Evolutionary conservation across 495 filamentous ascomycete genomes (phyloP).

Genomic region (Beverwykella pulmonaria): DNA sequence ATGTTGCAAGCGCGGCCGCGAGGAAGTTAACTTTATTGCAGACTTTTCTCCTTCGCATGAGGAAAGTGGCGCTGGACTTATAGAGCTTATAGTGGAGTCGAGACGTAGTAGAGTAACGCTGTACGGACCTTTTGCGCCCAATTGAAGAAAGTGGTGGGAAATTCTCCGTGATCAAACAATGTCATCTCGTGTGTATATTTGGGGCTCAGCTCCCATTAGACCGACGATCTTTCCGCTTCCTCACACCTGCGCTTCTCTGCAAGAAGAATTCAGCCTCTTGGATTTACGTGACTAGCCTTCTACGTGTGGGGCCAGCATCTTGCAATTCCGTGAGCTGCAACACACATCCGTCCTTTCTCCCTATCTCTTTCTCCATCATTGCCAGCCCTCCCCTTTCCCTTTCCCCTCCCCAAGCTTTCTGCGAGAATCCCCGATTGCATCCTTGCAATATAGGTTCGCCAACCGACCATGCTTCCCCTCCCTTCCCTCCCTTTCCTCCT

Average conservation of each 20-base stretch:
- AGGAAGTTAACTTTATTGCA: background rate
- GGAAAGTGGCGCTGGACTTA: background rate
- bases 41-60: background rate
- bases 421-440: no score
- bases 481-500: background rate
- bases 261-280: background rate
- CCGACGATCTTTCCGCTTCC: conserved; percentile 11
- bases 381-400: no score
- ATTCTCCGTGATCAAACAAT: background rate
- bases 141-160: no score
- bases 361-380: background rate
- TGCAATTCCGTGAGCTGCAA: background rate
- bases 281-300: background rate
- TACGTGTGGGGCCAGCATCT: background rate
- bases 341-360: background rate
- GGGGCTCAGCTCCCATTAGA: conserved; percentile 2
- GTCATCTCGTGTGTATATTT: background rate
- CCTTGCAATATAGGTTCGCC: background rate
- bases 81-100: background rate
- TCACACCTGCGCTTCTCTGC: background rate
- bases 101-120: no score
- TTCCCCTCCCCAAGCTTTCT: no score
- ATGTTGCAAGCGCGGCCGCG: background rate
- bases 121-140: no score
- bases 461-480: background rate